Percentiles rank a stretch among this genome's conserved stretches.
phyloP scores from a whole-genome alignment of 345 rosid genomes.

The Schrenkiella parvula region DNA sequence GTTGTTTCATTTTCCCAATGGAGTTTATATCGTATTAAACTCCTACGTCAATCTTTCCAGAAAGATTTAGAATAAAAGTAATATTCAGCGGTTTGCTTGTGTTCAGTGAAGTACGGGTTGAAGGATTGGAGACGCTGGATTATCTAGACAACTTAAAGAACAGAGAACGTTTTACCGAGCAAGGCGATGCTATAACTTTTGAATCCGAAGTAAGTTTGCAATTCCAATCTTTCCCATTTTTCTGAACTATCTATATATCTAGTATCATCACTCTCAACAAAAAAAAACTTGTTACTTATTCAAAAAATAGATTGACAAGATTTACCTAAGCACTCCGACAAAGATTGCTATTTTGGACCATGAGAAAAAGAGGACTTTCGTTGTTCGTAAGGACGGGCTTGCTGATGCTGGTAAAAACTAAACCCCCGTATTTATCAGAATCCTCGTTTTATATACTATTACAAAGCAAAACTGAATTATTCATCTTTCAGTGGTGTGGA shows the following conservation, averaged over 20 bases:
- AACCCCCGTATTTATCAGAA: not conserved
- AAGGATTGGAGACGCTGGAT: constrained; percentile 90
- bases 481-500: constrained; percentile 78
- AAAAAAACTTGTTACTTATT: not conserved
- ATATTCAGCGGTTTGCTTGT: constrained; percentile 18
- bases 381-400: constrained; percentile 90
- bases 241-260: not conserved
- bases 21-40: not conserved
- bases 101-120: constrained; percentile 91
- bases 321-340: constrained; percentile 82
- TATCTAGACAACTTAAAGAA: constrained; percentile 87
- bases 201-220: constrained; percentile 69
- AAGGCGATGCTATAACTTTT: constrained; percentile 93
- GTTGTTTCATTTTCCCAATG: not conserved
- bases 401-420: constrained; percentile 80
- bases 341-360: constrained; percentile 94
- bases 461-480: not conserved
- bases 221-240: not conserved
- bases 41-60: not conserved
- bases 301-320: constrained; percentile 58
- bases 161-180: constrained; percentile 83
- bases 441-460: not conserved
- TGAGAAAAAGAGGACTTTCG: constrained; percentile 92
- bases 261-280: not conserved
- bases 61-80: not conserved